A percentile compares a stretch with the other conserved stretches of the same genome.
Conservation (phyloP, 2,329 filamentous ascomycete genomes). For the Claviceps sp. region DNA sequence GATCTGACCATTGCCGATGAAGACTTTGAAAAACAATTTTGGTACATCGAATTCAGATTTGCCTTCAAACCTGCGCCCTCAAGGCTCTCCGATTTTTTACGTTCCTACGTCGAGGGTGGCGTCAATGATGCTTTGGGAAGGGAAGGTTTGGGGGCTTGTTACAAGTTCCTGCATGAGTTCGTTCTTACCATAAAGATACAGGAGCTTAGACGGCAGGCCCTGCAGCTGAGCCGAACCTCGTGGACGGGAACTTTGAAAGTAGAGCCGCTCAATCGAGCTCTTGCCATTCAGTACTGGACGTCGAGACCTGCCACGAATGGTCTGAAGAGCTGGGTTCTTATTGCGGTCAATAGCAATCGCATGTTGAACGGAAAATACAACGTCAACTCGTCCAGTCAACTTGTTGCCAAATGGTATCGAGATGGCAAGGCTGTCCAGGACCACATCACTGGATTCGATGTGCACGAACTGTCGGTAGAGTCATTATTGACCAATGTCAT, state of each 20-base stretch:
- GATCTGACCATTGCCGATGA: slow-evolving; percentile 86
- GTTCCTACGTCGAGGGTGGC: slow-evolving; percentile 52
- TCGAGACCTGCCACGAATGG: slow-evolving; percentile 37
- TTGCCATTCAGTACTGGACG: slow-evolving; percentile 87
- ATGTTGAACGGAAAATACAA: slow-evolving; percentile 27
- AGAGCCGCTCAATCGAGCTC: slow-evolving; percentile 65
- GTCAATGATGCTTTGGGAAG: slow-evolving; percentile 58
- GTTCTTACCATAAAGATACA: slow-evolving; percentile 83
- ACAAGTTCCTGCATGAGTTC: slow-evolving; percentile 76
- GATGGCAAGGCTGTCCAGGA: slow-evolving; percentile 64
- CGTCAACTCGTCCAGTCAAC: slow-evolving; percentile 33
- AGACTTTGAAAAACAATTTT: slow-evolving; percentile 71
- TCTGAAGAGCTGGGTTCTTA: slow-evolving; percentile 79
- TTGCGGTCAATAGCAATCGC: slow-evolving; percentile 62
- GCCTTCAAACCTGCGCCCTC: slow-evolving; percentile 58
- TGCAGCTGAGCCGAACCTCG: slow-evolving; percentile 50
- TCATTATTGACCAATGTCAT: slow-evolving; percentile 60
- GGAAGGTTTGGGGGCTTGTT: slow-evolving; percentile 67
- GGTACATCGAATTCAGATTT: slow-evolving; percentile 86
- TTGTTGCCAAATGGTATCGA: slow-evolving; percentile 70
- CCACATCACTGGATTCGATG: slow-evolving; percentile 53
- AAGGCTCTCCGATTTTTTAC: slow-evolving; percentile 47
- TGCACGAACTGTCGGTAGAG: slow-evolving; percentile 58
- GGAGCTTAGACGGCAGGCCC: slow-evolving; percentile 65
- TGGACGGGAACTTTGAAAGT: slow-evolving; percentile 72